Evolutionary conservation across 163 green algal species (phyloP).

Genomic region (Scenedesmus sp.): DNA sequence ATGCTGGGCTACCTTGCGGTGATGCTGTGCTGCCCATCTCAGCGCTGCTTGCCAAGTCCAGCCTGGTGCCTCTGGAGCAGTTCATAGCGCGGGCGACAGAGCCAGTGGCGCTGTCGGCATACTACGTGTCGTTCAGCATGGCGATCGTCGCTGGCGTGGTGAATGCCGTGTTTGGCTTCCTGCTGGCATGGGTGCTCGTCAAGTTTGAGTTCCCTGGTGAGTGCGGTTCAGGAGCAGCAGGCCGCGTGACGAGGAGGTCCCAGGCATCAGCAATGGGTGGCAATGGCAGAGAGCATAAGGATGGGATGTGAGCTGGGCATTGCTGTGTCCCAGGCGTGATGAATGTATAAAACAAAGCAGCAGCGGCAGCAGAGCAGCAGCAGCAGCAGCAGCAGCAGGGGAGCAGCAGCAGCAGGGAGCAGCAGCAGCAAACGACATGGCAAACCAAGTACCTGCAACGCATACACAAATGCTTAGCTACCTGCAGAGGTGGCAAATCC

Average conservation of each 20-base stretch:
- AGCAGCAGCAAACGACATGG: too few species aligned
- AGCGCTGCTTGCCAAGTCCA: constrained; percentile 65
- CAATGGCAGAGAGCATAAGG: too few species aligned
- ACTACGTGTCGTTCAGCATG: constrained; percentile 77
- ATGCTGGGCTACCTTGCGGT: constrained; percentile 70
- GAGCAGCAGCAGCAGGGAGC: not conserved
- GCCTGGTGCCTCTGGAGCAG: constrained; percentile 49
- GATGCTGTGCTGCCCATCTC: constrained; percentile 73
- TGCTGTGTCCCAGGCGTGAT: too few species aligned
- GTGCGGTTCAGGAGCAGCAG: not conserved
- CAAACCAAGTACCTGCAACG: too few species aligned
- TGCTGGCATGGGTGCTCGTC: constrained; percentile 82
- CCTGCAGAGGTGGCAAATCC: too few species aligned
- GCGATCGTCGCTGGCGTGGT: constrained; percentile 66
- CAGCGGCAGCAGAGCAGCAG: not conserved
- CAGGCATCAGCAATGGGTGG: too few species aligned
- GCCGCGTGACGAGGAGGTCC: too few species aligned
- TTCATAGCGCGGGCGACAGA: constrained; percentile 72
- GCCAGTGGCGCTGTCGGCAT: constrained; percentile 76
- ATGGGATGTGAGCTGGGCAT: too few species aligned
- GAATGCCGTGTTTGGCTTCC: constrained; percentile 81
- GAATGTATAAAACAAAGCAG: too few species aligned
- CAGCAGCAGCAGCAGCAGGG: not conserved
- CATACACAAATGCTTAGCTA: too few species aligned
- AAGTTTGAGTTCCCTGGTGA: constrained; percentile 71